phyloP scores from a whole-genome alignment of 2,329 filamentous ascomycete genomes.

The Phaeosphaeriaceae sp. region DNA sequence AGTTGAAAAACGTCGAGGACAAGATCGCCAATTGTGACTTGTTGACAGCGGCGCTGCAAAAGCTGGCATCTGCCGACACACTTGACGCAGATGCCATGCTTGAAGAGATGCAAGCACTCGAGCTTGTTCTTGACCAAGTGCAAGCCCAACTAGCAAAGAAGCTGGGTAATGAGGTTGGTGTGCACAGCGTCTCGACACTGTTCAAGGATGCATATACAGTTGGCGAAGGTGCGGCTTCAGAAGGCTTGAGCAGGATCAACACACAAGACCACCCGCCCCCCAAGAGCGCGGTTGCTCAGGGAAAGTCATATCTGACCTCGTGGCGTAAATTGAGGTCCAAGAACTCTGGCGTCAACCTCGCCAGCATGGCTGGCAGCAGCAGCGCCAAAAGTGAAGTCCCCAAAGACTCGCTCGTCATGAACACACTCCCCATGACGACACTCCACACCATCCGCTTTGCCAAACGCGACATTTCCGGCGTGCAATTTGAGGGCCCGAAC shows the following conservation, averaged over 20 bases:
- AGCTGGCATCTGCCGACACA: slow-evolving; percentile 83
- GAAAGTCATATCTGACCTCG: slow-evolving; percentile 80
- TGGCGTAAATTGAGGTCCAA: slow-evolving; percentile 92
- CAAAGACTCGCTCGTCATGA: slow-evolving; percentile 66
- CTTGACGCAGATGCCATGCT: slow-evolving; percentile 90
- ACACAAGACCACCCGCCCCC: slow-evolving; percentile 39
- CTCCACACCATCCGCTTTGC: slow-evolving; percentile 76
- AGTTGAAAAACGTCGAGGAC: slow-evolving; percentile 88
- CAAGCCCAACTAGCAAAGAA: slow-evolving; percentile 79
- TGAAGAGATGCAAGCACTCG: slow-evolving; percentile 91
- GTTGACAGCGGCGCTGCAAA: slow-evolving; percentile 85
- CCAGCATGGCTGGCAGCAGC: slow-evolving; percentile 53
- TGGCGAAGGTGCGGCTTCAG: slow-evolving; percentile 35
- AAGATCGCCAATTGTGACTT: slow-evolving; percentile 92
- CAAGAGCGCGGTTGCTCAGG: slow-evolving; percentile 44
- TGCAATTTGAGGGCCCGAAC: slow-evolving; percentile 82
- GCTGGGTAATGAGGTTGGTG: slow-evolving; percentile 90
- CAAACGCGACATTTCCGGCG: slow-evolving; percentile 72
- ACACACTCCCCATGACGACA: slow-evolving; percentile 68
- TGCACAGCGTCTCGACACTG: slow-evolving; percentile 73
- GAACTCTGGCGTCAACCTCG: slow-evolving; percentile 69
- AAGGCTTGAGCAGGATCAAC: slow-evolving; percentile 32
- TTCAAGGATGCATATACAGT: slow-evolving; percentile 72
- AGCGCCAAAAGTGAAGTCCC: slow-evolving; percentile 43
- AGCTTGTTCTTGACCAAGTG: slow-evolving; percentile 84